Percentiles rank a stretch among this genome's conserved stretches.
Evolutionary conservation across 345 rosid species (phyloP).

Genomic region (Iberis pinnata): DNA sequence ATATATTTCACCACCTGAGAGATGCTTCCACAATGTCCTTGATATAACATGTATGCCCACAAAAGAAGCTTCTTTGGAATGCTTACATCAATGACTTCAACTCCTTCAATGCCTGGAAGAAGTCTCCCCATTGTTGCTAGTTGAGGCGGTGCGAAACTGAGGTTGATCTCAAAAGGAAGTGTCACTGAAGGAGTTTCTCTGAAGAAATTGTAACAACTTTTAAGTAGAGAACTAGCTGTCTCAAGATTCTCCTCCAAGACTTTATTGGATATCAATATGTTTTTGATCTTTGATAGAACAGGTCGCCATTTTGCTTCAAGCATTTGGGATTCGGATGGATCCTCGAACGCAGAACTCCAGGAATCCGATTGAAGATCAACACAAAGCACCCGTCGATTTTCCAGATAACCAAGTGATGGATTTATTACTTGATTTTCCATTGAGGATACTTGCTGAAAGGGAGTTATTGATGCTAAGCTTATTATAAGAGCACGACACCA

Average conservation of each 20-base stretch:
- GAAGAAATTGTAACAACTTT: conserved; percentile 68
- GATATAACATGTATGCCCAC: conserved; percentile 81
- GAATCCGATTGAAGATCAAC: conserved; percentile 63
- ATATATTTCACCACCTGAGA: conserved; percentile 70
- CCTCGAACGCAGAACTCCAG: conserved; percentile 69
- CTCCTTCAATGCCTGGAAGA: conserved; percentile 52
- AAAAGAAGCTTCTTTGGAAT: conserved; percentile 83
- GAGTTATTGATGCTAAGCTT: conserved; percentile 72
- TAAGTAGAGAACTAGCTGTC: conserved; percentile 61
- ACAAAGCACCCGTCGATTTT: conserved; percentile 52
- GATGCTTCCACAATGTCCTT: conserved; percentile 68
- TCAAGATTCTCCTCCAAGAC: conserved; percentile 59
- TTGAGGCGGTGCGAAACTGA: conserved; percentile 51
- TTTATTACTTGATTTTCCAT: conserved; percentile 37
- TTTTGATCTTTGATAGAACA: conserved; percentile 57
- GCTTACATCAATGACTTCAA: conserved; percentile 79
- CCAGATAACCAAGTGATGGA: conserved; percentile 36
- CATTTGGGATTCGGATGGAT: conserved; percentile 40
- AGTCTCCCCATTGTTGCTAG: conserved; percentile 37
- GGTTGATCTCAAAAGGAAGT: conserved; percentile 59
- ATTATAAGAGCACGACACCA: conserved; percentile 79
- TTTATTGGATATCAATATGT: conserved; percentile 42
- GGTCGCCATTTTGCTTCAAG: conserved; percentile 69
- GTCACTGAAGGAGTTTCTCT: conserved; percentile 67
- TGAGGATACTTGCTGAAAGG: conserved; percentile 39